Conservation (phyloP, 2,329 filamentous ascomycete species). For the Herpotrichia juniperi region DNA sequence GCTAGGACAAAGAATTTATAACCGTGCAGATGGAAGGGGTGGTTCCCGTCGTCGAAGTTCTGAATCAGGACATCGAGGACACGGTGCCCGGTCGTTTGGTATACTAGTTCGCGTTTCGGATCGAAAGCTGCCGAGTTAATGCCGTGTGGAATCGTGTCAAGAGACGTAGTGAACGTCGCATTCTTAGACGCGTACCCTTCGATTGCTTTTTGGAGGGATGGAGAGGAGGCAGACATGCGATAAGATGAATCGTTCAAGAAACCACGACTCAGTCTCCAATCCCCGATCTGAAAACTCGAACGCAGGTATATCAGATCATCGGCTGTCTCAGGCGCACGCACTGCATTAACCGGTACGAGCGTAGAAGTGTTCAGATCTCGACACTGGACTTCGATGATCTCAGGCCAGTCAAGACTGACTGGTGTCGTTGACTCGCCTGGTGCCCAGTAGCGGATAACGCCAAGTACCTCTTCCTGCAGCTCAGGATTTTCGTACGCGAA, state of each 20-base stretch:
- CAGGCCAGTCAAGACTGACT: conserved; percentile 57
- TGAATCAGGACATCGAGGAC: conserved; percentile 45
- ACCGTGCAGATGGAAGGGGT: conserved; percentile 60
- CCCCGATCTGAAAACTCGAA: conserved; percentile 65
- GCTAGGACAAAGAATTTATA: conserved; percentile 71
- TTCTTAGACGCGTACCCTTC: conserved; percentile 49
- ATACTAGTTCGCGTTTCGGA: conserved; percentile 34
- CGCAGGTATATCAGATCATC: conserved; percentile 62
- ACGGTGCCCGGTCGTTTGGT: conserved; percentile 43
- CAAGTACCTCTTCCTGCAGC: conserved; percentile 55
- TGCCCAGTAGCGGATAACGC: conserved; percentile 54
- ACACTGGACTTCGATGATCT: conserved; percentile 56
- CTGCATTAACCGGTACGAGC: conserved; percentile 53
- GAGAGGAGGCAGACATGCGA: conserved; percentile 54
- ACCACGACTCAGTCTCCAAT: conserved; percentile 63
- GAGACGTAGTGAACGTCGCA: conserved; percentile 24
- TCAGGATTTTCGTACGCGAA: conserved; percentile 60
- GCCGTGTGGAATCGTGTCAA: conserved; percentile 11
- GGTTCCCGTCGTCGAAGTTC: conserved; percentile 44
- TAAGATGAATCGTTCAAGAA: conserved; percentile 65
- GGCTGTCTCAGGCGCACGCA: conserved; percentile 54
- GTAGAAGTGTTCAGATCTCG: conserved; percentile 57
- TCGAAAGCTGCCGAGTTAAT: conserved; percentile 36
- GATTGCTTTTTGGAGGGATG: conserved; percentile 59
- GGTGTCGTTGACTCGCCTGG: conserved; percentile 24